Evolutionary conservation across 768 basidiomycete genomes (phyloP), one percentile per base, ranked within the genome.

Genomic region (Rubroboletus pulcherrimus): DNA sequence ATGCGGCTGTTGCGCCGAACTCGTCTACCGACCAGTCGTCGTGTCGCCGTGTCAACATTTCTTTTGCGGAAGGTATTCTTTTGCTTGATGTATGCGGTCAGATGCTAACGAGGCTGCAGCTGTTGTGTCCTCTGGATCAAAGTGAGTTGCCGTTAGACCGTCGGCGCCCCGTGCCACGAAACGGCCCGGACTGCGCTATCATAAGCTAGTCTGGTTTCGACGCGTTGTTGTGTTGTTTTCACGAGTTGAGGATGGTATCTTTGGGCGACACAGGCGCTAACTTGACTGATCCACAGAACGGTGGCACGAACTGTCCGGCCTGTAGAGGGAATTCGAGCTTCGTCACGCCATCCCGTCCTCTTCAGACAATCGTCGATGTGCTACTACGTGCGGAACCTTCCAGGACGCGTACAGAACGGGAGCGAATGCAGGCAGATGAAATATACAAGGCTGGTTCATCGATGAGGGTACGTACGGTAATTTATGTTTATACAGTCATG

Each of bases 11-110:
- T 93, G 91, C 71, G 81, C 89, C 17, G 91, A 83, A 55, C 77
- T 93, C 41, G 85, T 89, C 55, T 91, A 93, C 71, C 78, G 82
- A 56, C 91, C 91, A 3, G 91, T 93, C 15, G 75, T 91, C 30
- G 88, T 93, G 49, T 78, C 81, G 35, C 91, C 91, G 31, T 93
- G 91, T 69, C 89, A 92, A 63, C 91, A 93, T 77, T 91, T 89
- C 78, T 93, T 92, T 67, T 93, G 91, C 65, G 91, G 91, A 71
- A 91, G 91, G 89, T 91, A 71, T 55, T 74, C 62, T 47, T 10
- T 29, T 35, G 14, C 10, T 45, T 8, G 40, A 47, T 40, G 49
- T 49, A 3, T 45, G 37, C 46, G 30, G 52, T 42, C 35, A 44
- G 35, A 59, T 87, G 82, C 70, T 93, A 84, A 64, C 52, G 10